Percentiles rank a stretch among this genome's conserved stretches.
phyloP scores from a whole-genome alignment of 2,329 filamentous ascomycete species.

The Gyromitra esculenta region DNA sequence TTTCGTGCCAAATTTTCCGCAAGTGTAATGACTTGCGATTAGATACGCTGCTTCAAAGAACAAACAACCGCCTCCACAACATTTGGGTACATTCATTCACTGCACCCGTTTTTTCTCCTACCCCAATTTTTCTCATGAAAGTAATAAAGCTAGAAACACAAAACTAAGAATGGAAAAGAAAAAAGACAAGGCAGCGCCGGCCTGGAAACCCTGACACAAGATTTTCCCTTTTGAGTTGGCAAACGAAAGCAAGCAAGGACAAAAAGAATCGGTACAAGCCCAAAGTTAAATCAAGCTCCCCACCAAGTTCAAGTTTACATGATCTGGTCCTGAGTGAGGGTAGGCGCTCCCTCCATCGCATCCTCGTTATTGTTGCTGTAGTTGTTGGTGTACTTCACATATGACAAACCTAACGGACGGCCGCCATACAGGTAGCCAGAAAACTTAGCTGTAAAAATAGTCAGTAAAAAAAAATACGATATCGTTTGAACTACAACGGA shows the following conservation, averaged over 20 bases:
- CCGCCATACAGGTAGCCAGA: conserved; percentile 97
- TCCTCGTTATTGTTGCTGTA: conserved; percentile 66
- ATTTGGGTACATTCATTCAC: conserved; percentile 31
- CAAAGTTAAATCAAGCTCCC: conserved; percentile 40
- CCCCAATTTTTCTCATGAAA: conserved; percentile 47
- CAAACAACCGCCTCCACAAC: conserved; percentile 44
- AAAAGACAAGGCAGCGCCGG: conserved; percentile 51
- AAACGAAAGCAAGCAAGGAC: conserved; percentile 43
- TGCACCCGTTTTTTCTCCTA: conserved; percentile 44
- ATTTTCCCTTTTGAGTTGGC: conserved; percentile 42
- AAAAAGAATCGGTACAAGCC: conserved; percentile 42
- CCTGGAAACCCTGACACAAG: conserved; percentile 43
- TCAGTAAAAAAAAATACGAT: conserved; percentile 52
- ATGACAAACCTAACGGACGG: conserved; percentile 89
- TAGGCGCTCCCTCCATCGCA: conserved; percentile 83
- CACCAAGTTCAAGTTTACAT: conserved; percentile 70
- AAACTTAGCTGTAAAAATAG: conserved; percentile 76
- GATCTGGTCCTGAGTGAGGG: conserved; percentile 96
- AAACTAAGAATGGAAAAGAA: conserved; percentile 47
- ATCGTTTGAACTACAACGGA: conserved; percentile 2
- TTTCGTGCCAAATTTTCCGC: conserved; percentile 34
- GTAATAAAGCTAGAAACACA: conserved; percentile 53
- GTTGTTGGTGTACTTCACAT: conserved; percentile 77
- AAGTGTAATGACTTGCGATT: conserved; percentile 45
- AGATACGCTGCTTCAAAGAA: conserved; percentile 47